Conservation (phyloP, 148 eudicot species). For the Diospyros lotus region DNA sequence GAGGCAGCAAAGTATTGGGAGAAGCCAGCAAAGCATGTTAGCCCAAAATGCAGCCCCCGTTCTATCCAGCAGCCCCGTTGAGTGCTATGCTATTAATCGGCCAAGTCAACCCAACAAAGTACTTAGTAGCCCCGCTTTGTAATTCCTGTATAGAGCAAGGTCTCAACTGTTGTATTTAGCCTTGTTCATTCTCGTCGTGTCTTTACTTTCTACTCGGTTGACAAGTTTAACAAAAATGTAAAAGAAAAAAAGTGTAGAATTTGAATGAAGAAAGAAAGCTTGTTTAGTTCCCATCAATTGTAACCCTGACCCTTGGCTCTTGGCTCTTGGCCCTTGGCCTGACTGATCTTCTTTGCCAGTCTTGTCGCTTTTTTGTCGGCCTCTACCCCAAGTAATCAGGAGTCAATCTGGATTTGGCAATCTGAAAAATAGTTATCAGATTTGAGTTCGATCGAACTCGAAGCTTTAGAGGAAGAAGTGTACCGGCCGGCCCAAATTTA, state of each 20-base stretch:
- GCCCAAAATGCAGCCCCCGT: conserved; percentile 41
- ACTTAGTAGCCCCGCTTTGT: conserved; percentile 18
- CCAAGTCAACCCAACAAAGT: background rate
- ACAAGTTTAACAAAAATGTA: background rate
- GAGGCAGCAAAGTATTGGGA: conserved; percentile 33
- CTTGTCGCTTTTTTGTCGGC: too few relatives aligned
- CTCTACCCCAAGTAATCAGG: too few relatives aligned
- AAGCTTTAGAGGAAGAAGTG: too few relatives aligned
- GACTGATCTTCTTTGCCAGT: too few relatives aligned
- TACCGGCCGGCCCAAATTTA: too few relatives aligned
- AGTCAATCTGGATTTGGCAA: too few relatives aligned
- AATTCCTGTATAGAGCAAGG: conserved; percentile 45
- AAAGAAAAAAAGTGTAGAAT: conserved; percentile 10
- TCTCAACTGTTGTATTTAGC: conserved; percentile 35
- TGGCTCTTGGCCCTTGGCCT: too few relatives aligned
- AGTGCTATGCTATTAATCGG: conserved; percentile 6
- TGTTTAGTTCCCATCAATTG: background rate
- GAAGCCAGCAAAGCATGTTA: conserved; percentile 42
- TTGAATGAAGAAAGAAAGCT: conserved; percentile 16
- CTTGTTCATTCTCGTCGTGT: conserved; percentile 14
- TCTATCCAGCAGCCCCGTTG: conserved; percentile 56
- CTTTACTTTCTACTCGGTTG: background rate
- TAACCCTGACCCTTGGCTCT: too few relatives aligned
- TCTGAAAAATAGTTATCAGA: too few relatives aligned
- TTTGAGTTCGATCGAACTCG: too few relatives aligned